phyloP scores from a whole-genome alignment of 352 stramenopile genomes.

The Phytophthora meadii region DNA sequence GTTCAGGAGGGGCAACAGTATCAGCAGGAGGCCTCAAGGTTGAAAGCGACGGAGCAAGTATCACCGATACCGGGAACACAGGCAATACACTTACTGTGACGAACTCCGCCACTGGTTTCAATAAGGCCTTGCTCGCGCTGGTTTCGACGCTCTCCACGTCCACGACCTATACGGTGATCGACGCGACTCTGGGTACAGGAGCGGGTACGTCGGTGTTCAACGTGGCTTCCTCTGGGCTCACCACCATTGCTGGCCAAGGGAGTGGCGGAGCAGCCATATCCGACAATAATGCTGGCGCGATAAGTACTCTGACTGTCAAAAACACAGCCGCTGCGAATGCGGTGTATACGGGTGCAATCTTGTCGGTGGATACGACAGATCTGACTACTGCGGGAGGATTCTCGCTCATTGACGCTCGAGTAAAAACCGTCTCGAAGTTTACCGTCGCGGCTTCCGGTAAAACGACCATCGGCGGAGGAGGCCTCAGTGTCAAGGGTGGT shows the following conservation, averaged over 20 bases:
- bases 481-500: background rate
- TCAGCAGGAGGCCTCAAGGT: background rate
- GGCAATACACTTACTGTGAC: slow-evolving; percentile 4
- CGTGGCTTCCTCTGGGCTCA: background rate
- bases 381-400: too few relatives aligned
- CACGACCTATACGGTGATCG: background rate
- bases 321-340: too few relatives aligned
- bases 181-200: background rate
- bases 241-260: background rate
- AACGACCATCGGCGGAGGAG: too few relatives aligned
- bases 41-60: slow-evolving; percentile 6
- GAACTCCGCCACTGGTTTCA: slow-evolving; percentile 2
- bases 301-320: slow-evolving; percentile 10
- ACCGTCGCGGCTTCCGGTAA: too few relatives aligned
- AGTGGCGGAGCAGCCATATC: slow-evolving; percentile 13
- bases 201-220: background rate
- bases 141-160: background rate
- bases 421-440: too few relatives aligned
- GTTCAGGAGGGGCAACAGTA: background rate
- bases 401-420: too few relatives aligned
- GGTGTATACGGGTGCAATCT: too few relatives aligned
- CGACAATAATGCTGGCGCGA: background rate
- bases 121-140: slow-evolving; percentile 1
- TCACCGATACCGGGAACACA: slow-evolving; percentile 22
- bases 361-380: too few relatives aligned